These are phyloP conservation scores for Sphaceloma murrayae DNA, from an alignment of 2,329 filamentous ascomycete genomes.

Conservation along the genomic window DNA sequence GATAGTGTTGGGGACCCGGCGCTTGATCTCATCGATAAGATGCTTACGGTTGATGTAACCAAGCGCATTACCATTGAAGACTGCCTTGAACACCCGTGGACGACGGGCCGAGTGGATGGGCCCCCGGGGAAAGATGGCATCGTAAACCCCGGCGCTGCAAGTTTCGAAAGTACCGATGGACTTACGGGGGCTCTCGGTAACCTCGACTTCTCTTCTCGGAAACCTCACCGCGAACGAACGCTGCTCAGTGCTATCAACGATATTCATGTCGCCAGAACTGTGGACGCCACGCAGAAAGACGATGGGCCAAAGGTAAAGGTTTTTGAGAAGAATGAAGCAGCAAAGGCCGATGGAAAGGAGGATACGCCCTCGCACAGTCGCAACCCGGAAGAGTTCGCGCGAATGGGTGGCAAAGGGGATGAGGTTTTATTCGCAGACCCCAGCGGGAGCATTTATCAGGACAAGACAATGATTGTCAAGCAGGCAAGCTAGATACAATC, in stretches of 20 bases:
- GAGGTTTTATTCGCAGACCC: slow-evolving; percentile 64
- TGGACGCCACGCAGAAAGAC: slow-evolving; percentile 42
- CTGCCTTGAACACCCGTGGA: slow-evolving; percentile 86
- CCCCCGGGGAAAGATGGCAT: slow-evolving; percentile 29
- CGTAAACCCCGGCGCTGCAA: slow-evolving; percentile 28
- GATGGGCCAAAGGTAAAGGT: slow-evolving; percentile 58
- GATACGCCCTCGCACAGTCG: slow-evolving; percentile 41
- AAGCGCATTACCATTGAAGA: slow-evolving; percentile 81
- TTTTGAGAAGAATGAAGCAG: slow-evolving; percentile 59
- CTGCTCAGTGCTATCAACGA: slow-evolving; percentile 74
- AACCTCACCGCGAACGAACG: slow-evolving; percentile 71
- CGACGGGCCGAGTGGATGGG: slow-evolving; percentile 40
- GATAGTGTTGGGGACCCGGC: slow-evolving; percentile 78
- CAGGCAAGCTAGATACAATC: background rate
- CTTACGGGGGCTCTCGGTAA: slow-evolving; percentile 75
- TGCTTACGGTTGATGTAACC: slow-evolving; percentile 82
- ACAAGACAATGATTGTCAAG: slow-evolving; percentile 14
- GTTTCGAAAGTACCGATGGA: slow-evolving; percentile 79
- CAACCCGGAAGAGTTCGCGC: slow-evolving; percentile 66
- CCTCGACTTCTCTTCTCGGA: slow-evolving; percentile 76
- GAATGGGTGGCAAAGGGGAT: slow-evolving; percentile 79
- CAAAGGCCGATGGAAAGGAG: slow-evolving; percentile 29
- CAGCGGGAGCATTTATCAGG: slow-evolving; percentile 14
- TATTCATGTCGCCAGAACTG: slow-evolving; percentile 52
- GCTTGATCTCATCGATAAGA: slow-evolving; percentile 84